Percentiles rank a stretch among this genome's conserved stretches.
Conservation (phyloP, 495 filamentous ascomycete genomes). For the Eremomyces bilateralis region DNA sequence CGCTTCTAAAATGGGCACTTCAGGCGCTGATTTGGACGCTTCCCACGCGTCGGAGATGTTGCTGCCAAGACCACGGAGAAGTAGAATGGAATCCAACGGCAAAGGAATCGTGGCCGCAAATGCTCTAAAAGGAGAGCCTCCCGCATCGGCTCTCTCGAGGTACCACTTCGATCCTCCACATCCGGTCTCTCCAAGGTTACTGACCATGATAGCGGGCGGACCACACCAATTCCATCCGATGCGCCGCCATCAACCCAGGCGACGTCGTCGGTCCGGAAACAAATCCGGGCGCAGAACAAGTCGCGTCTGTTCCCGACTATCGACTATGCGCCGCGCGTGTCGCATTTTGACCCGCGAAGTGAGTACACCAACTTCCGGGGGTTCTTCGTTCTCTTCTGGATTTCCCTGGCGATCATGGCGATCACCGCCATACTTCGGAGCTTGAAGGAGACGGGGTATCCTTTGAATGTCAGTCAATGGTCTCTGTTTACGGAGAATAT, state of each 20-base stretch:
- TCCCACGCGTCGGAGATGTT: no score
- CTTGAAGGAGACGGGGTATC: constrained; percentile 79
- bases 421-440: constrained; percentile 80
- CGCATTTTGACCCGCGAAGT: constrained; percentile 83
- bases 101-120: no score
- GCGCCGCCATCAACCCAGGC: constrained; percentile 76
- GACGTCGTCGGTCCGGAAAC: constrained; percentile 63
- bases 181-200: no score
- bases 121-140: no score
- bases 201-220: constrained; percentile 52
- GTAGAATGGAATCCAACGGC: no score
- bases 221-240: constrained; percentile 77
- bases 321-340: constrained; percentile 78
- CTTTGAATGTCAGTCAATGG: constrained; percentile 69
- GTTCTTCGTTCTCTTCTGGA: constrained; percentile 97
- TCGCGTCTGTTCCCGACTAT: constrained; percentile 88
- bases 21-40: no score
- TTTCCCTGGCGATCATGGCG: constrained; percentile 88
- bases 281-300: constrained; percentile 60
- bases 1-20: no score
- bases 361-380: constrained; percentile 89
- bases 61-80: no score
- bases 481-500: constrained; percentile 65
- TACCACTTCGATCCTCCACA: no score
- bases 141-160: no score